Conservation (phyloP, 768 basidiomycete genomes). For the Dentipellis fragilis region DNA sequence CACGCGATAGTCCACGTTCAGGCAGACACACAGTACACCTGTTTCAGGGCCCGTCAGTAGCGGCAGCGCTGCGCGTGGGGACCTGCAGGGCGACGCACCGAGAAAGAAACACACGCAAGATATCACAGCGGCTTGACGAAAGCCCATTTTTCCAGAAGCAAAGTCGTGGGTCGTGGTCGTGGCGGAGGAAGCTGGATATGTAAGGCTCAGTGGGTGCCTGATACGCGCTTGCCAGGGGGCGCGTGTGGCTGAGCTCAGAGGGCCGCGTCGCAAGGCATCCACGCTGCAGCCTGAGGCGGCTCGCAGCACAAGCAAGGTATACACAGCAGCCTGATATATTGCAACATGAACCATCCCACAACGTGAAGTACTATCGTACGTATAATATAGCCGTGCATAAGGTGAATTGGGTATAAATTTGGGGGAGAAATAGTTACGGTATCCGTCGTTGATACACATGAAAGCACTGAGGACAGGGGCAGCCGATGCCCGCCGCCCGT, state of each 20-base stretch:
- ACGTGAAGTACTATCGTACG: neutral
- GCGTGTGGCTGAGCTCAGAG: too few relatives aligned
- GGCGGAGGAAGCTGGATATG: too few relatives aligned
- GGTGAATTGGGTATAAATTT: conserved; percentile 14
- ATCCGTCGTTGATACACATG: neutral
- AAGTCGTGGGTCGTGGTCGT: too few relatives aligned
- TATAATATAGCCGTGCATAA: neutral
- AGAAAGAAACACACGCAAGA: conserved; percentile 85
- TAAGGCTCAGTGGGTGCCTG: too few relatives aligned
- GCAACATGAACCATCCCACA: too few relatives aligned
- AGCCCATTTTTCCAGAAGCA: conserved; percentile 49
- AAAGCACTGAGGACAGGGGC: too few relatives aligned
- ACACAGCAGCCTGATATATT: too few relatives aligned
- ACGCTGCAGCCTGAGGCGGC: too few relatives aligned
- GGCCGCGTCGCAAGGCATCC: too few relatives aligned
- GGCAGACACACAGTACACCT: conserved; percentile 79
- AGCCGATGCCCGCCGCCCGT: too few relatives aligned
- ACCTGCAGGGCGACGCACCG: conserved; percentile 35
- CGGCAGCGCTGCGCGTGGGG: neutral
- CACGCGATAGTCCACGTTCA: conserved; percentile 81
- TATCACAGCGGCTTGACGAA: conserved; percentile 82
- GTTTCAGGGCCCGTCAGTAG: neutral
- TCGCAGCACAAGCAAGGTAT: too few relatives aligned
- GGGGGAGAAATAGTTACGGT: conserved; percentile 1
- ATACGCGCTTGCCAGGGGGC: too few relatives aligned